Evolutionary conservation across 306 rosid species (phyloP).

Genomic region (Alnus rubra): DNA sequence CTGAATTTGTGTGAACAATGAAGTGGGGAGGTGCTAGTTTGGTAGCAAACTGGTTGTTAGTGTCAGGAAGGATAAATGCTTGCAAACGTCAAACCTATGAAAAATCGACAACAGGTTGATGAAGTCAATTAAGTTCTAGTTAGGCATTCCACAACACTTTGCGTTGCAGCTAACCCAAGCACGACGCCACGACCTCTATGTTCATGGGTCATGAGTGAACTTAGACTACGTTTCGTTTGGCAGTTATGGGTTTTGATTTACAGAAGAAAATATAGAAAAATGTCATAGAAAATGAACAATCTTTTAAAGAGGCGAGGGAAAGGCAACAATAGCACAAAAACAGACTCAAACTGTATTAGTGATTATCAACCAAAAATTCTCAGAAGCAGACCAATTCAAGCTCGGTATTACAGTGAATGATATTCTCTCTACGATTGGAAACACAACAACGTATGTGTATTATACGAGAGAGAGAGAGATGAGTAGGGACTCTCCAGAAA

Average conservation of each 20-base stretch:
- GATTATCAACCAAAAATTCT: not conserved
- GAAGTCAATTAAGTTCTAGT: not conserved
- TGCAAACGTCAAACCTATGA: not conserved
- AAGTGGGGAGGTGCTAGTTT: not conserved
- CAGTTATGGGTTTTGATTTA: not conserved
- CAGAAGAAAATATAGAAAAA: not conserved
- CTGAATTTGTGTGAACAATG: not conserved
- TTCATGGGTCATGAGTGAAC: not conserved
- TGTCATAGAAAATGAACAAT: not conserved
- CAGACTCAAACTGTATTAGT: not conserved
- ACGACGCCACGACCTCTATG: not conserved
- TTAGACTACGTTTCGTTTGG: not conserved
- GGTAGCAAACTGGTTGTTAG: not conserved
- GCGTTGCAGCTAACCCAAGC: not conserved
- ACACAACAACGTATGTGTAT: not conserved
- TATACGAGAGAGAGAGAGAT: not conserved
- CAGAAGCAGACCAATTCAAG: not conserved
- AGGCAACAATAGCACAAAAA: not conserved
- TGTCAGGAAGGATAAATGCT: not conserved
- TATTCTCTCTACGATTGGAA: not conserved
- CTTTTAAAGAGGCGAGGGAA: not conserved
- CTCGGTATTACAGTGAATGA: not conserved
- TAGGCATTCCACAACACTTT: conserved; percentile 20
- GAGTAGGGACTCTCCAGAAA: not conserved
- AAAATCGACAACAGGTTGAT: no score